Percentiles rank a stretch among this genome's conserved stretches.
These are phyloP conservation scores for Pterocarpus santalinus DNA, from an alignment of 306 rosid species.

Conservation along the genomic window DNA sequence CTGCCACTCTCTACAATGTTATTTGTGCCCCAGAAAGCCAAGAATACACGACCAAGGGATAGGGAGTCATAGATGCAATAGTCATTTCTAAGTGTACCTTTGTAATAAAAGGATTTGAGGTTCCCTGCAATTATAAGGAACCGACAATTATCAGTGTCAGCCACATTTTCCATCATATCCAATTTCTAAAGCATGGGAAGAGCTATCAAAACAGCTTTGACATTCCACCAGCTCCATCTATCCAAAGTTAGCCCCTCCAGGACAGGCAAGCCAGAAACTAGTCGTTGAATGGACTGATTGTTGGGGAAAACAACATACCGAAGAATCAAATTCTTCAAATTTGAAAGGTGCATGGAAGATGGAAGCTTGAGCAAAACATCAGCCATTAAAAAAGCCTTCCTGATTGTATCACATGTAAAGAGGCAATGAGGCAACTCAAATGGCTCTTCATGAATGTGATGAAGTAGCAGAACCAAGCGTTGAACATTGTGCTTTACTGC, in stretches of 20 bases:
- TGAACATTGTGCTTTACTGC: conserved; percentile 25
- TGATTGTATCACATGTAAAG: conserved; percentile 30
- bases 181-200: conserved; percentile 34
- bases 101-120: conserved; percentile 20
- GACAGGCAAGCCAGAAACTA: conserved; percentile 41
- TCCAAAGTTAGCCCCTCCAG: conserved; percentile 35
- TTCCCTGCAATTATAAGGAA: conserved; percentile 17
- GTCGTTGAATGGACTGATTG: neutral
- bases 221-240: conserved; percentile 38
- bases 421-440: conserved; percentile 25
- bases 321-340: conserved; percentile 27
- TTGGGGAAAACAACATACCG: neutral
- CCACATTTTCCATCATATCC: conserved; percentile 21
- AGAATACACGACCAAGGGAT: neutral
- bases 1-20: conserved; percentile 12
- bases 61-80: conserved; percentile 11
- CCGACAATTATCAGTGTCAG: conserved; percentile 17
- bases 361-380: conserved; percentile 33
- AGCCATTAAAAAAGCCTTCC: neutral
- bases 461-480: neutral
- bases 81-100: conserved; percentile 13
- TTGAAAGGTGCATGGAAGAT: conserved; percentile 17
- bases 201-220: conserved; percentile 4
- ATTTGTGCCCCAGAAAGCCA: neutral
- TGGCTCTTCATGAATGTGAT: neutral